Evolutionary conservation across 306 rosid genomes (phyloP), one percentile per base, ranked within the genome.

Genomic region (Ormosia emarginata): DNA sequence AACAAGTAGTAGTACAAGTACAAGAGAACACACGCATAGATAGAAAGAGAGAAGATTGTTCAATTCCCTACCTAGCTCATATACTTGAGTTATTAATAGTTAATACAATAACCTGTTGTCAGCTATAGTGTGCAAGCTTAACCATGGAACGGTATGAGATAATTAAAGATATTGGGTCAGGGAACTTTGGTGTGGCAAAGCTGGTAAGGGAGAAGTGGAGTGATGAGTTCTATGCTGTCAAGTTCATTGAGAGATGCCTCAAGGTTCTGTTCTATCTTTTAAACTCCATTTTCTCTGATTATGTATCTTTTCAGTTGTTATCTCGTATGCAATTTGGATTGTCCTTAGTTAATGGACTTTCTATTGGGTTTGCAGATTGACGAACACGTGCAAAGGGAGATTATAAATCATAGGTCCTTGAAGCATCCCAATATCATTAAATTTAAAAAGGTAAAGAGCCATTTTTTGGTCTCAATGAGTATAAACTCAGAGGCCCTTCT

Each of bases 311-410:
- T 17, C 12, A 76, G 34, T 58, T 73, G 50, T 72, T 71, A 13
- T 40, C 3, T 47, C 18, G 3, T 13, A 43, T 74, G 52, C 15
- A 67, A 59, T 68, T 68, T 29, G 78, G 56, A 59, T 55, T 37
- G 32, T 52, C 14, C n/a, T 66, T 11, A 3, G 66, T 52, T 74
- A 67, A 59, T 74, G 73, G 33, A 59, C 24, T 39, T 58, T 47
- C 8, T 75, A 6, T 65, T 62, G 24, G 29, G 2, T 58, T 82
- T 74, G 55, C 88, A 96, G 99, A 96, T 96, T 86, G 97, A 96
- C 78, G 97, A 96, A 74, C 98, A 93, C 72, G 98, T 96, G 14
- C 97, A 93, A 83, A 91, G 99, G 82, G 99, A 96, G 94, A 96
- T 96, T 53, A 90, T 89, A 89, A 96, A 96, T 76, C 99, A 96